A percentile compares a stretch with the other conserved stretches of the same genome.
These are phyloP conservation scores for Blastocystis sp. DNA, from an alignment of 352 stramenopile species.

Conservation along the genomic window DNA sequence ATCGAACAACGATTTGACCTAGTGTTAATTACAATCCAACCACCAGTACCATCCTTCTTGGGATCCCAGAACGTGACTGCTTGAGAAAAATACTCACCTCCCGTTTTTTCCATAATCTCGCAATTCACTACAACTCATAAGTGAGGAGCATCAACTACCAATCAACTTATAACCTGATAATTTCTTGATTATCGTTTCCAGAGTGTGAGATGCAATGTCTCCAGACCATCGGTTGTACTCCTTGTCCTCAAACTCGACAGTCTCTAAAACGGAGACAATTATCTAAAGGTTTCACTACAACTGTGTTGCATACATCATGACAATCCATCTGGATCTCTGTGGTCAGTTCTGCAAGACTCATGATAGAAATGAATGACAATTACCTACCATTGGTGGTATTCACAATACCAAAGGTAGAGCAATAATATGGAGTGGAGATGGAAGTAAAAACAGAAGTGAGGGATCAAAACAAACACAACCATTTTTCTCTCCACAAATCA, in stretches of 20 bases:
- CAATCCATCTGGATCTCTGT: not conserved
- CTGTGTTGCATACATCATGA: not conserved
- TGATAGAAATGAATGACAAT: not conserved
- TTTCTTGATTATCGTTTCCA: not conserved
- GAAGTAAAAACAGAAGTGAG: too few relatives aligned
- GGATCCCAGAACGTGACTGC: constrained; percentile 13
- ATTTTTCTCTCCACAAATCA: too few relatives aligned
- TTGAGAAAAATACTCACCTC: not conserved
- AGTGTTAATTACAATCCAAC: not conserved
- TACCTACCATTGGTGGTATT: too few relatives aligned
- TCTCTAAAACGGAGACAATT: not conserved
- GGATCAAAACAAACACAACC: too few relatives aligned
- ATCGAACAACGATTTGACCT: constrained; percentile 3
- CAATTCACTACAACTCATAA: not conserved
- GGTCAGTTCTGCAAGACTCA: not conserved
- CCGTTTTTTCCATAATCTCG: not conserved
- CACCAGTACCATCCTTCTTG: not conserved
- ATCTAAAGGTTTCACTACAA: not conserved
- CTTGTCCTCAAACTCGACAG: constrained; percentile 1
- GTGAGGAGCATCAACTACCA: not conserved
- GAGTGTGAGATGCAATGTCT: not conserved
- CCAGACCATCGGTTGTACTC: not conserved
- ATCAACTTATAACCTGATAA: not conserved
- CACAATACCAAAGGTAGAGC: too few relatives aligned
- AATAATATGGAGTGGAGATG: too few relatives aligned